Percentiles rank a stretch among this genome's conserved stretches.
These are phyloP conservation scores for Glarea lozoyensis DNA, from an alignment of 495 filamentous ascomycete species.

Conservation along the genomic window DNA sequence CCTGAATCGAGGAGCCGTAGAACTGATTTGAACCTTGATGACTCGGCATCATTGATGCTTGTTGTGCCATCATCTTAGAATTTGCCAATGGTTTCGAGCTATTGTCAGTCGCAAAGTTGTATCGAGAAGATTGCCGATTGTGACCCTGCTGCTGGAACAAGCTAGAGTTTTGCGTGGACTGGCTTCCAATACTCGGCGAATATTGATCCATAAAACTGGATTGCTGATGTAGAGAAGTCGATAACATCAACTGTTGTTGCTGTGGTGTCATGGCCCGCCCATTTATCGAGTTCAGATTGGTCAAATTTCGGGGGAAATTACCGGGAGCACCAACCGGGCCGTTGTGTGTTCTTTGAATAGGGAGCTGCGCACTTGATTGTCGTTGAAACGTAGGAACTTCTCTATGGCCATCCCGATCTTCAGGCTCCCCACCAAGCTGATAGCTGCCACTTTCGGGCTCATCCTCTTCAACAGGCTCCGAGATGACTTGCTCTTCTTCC, in stretches of 20 bases:
- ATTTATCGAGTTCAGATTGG: conserved; percentile 40
- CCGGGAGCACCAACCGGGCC: conserved; percentile 42
- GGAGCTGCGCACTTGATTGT: conserved; percentile 55
- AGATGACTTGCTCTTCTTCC: conserved; percentile 34
- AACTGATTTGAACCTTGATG: conserved; percentile 44
- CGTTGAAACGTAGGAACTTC: conserved; percentile 43
- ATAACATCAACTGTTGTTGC: conserved; percentile 59
- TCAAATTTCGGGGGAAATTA: conserved; percentile 40
- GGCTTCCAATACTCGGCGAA: conserved; percentile 32
- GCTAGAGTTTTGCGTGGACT: conserved; percentile 29
- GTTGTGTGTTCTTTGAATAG: conserved; percentile 55
- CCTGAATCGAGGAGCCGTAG: conserved; percentile 65
- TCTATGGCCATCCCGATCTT: conserved; percentile 53
- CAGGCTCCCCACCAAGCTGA: conserved; percentile 84
- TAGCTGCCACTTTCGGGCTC: conserved; percentile 75
- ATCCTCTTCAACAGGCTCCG: conserved; percentile 36
- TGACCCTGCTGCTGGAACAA: conserved; percentile 72
- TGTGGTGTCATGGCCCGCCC: conserved; percentile 75
- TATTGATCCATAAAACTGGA: conserved; percentile 50
- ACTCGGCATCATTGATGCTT: conserved; percentile 75
- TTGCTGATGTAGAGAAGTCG: conserved; percentile 54
- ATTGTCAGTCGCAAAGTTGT: conserved; percentile 77
- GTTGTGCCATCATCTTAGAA: conserved; percentile 79
- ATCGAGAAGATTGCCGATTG: conserved; percentile 77
- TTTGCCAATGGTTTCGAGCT: conserved; percentile 78